A percentile compares a stretch with the other conserved stretches of the same genome.
Conservation (phyloP, 345 rosid species). For the Brassica napus region DNA sequence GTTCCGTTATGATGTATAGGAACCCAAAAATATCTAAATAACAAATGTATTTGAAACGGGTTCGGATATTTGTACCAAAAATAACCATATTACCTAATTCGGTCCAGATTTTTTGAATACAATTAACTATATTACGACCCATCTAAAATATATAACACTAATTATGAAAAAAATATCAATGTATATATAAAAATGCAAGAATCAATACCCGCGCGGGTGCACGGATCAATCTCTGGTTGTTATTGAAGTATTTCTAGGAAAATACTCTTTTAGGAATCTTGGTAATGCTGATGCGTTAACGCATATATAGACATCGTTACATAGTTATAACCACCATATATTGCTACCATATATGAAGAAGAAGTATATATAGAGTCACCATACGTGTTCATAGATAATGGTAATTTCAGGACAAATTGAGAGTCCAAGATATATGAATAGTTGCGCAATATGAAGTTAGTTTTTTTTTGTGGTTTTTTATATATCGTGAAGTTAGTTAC, state of each 20-base stretch:
- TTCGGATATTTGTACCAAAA: too few species aligned
- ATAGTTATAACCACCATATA: background rate
- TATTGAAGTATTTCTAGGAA: background rate
- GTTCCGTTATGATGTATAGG: too few species aligned
- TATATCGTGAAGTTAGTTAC: background rate
- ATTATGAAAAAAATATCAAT: too few species aligned
- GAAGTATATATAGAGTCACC: background rate
- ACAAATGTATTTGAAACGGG: too few species aligned
- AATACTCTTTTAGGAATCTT: background rate
- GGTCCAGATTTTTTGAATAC: too few species aligned
- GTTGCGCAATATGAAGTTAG: background rate
- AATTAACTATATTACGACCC: too few species aligned
- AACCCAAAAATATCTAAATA: too few species aligned
- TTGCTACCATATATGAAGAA: background rate
- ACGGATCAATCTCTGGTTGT: background rate
- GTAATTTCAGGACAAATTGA: background rate
- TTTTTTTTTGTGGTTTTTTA: background rate
- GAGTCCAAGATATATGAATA: background rate
- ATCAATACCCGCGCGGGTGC: too few species aligned
- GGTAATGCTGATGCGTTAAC: background rate
- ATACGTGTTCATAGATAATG: background rate
- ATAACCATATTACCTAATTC: too few species aligned
- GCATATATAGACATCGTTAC: background rate
- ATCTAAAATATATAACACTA: too few species aligned
- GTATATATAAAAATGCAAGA: too few species aligned